Base-by-base conservation (phyloP, 169 alveolate genomes). In the Eimeria sp. region DNA sequence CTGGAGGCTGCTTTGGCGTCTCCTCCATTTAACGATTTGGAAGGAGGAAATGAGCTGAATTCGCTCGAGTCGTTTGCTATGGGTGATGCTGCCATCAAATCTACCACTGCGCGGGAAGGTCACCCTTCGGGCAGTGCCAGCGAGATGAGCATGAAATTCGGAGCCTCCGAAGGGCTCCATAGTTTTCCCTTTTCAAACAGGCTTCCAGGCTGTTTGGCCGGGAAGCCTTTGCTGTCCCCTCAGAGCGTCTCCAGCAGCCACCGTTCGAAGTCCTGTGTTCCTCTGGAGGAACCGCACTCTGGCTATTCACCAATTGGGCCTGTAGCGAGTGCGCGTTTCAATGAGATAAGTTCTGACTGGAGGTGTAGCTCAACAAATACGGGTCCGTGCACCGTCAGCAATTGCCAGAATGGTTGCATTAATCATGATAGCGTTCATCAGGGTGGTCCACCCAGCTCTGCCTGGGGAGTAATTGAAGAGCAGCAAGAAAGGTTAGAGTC, bases 381-480 rank as follows among this genome's bases (percentile, higher is more conserved):
- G 3, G 47, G n/a, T 7, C 34, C 67, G 5, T 49, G 70, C 65
- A 14, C 27, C 27, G 65, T 27, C 88, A 78, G 45, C n/a, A 11
- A 6, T 25, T 49, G 34, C 47, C 11, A 67, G 88, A 51, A 25
- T 78, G 45, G n/a, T 47, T 45, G 63, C 45, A n/a, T 51, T n/a
- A 78, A 45, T 78, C 18, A 45, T 43, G 40, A 27, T 45, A 14
- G 47, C 88, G n/a, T n/a, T 47, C 49, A 78, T 45, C 45, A 47
- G 47, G n/a, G 49, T 11, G 65, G 45, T 51, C 43, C 61, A 78
- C 3, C 61, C 40, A 25, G 65, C n/a, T 78, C 88, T 16, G 25
- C 70, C 70, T 78, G 88, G 88, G 94, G 45, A 45, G 65, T 65
- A 27, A 43, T 87, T 47, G 94, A 87, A 65, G 78, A 87, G 47